Percentiles rank a stretch among this genome's conserved stretches.
Conservation (phyloP, 1,139 yeast species). For the Diutina rugosa region DNA sequence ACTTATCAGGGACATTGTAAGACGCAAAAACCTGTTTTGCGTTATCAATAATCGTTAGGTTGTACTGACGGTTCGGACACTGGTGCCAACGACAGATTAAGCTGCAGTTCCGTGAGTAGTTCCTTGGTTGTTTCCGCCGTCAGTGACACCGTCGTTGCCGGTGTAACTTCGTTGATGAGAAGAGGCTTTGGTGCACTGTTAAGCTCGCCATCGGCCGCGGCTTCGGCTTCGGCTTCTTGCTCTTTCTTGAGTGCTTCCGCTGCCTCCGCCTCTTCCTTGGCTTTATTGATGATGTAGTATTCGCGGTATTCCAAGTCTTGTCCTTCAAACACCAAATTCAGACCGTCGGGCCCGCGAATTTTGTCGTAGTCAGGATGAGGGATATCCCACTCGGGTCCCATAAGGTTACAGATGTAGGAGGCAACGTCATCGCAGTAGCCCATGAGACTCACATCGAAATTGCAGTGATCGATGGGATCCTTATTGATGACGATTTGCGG, state of each 20-base stretch:
- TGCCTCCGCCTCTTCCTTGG: not conserved
- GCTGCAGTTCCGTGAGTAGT: not conserved
- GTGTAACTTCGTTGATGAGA: not conserved
- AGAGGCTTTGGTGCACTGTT: not conserved
- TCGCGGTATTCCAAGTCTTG: not conserved
- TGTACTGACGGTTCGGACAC: not conserved
- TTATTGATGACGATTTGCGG: slow-evolving; percentile 80
- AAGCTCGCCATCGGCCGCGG: not conserved
- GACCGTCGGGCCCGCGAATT: not conserved
- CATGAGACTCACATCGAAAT: slow-evolving; percentile 36
- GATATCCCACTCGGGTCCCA: slow-evolving; percentile 5
- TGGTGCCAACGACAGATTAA: not conserved
- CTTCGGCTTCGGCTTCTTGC: not conserved
- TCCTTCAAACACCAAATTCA: not conserved
- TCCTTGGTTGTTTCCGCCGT: not conserved
- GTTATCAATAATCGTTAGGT: not conserved
- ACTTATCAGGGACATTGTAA: not conserved
- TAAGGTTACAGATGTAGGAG: slow-evolving; percentile 7
- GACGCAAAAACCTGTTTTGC: not conserved
- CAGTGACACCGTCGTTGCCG: not conserved
- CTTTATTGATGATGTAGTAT: not conserved
- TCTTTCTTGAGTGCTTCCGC: not conserved
- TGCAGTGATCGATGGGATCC: slow-evolving; percentile 45
- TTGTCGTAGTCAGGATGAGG: not conserved
- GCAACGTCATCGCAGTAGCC: slow-evolving; percentile 89